Conservation (phyloP, 768 basidiomycete species). For the Tylopilus sp. region DNA sequence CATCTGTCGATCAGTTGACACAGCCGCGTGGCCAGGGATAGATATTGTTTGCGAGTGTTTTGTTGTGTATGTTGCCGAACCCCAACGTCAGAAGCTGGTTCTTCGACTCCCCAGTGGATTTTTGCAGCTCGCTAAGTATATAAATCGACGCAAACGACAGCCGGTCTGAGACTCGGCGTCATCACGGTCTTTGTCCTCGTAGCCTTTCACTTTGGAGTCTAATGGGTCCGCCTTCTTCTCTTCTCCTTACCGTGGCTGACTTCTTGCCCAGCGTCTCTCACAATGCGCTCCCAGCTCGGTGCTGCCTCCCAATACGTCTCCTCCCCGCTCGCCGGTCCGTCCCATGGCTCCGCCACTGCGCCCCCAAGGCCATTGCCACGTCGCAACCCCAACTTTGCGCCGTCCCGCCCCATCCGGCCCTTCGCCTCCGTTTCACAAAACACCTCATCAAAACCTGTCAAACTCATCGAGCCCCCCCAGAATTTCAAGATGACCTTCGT, state of each 20-base stretch:
- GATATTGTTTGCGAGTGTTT: slow-evolving; percentile 25
- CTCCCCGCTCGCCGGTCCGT: slow-evolving; percentile 57
- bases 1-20: neutral
- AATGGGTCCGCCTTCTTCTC: slow-evolving; percentile 39
- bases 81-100: slow-evolving; percentile 24
- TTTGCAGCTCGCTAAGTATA: slow-evolving; percentile 24
- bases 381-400: slow-evolving; percentile 55
- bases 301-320: slow-evolving; percentile 44
- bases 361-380: slow-evolving; percentile 35
- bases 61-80: slow-evolving; percentile 24
- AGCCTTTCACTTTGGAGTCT: neutral
- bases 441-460: slow-evolving; percentile 47
- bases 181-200: slow-evolving; percentile 23
- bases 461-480: slow-evolving; percentile 77
- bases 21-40: neutral
- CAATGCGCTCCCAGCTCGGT: slow-evolving; percentile 32
- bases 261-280: slow-evolving; percentile 37
- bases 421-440: slow-evolving; percentile 57
- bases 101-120: slow-evolving; percentile 28
- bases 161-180: slow-evolving; percentile 29
- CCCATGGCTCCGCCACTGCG: slow-evolving; percentile 32
- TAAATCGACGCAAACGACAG: slow-evolving; percentile 28
- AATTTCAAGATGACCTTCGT: slow-evolving; percentile 68
- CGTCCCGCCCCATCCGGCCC: slow-evolving; percentile 74
- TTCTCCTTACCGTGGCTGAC: neutral